Conservation (phyloP, 495 filamentous ascomycete genomes). For the Aspergillus nanangensis region DNA sequence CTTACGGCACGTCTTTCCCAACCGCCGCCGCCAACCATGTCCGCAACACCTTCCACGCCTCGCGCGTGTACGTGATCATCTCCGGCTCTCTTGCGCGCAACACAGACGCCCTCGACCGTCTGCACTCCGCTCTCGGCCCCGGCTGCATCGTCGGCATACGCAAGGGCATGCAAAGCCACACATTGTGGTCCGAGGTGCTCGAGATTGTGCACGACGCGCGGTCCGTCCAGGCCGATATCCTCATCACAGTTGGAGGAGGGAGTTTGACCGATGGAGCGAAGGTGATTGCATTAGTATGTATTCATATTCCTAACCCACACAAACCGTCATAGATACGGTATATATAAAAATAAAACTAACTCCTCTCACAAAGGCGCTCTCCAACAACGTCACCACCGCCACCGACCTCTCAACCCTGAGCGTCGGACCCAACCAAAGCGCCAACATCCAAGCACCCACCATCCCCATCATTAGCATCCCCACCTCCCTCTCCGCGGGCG, state of each 20-base stretch:
- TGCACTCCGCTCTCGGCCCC: slow-evolving; percentile 41
- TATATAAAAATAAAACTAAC: background rate
- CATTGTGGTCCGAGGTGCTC: slow-evolving; percentile 55
- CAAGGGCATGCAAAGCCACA: slow-evolving; percentile 57
- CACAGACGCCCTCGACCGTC: slow-evolving; percentile 42
- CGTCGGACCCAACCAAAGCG: slow-evolving; percentile 26
- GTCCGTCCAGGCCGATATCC: slow-evolving; percentile 45
- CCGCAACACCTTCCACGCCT: slow-evolving; percentile 45
- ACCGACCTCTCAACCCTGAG: slow-evolving; percentile 41
- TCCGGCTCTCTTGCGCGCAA: slow-evolving; percentile 54
- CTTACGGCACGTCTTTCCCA: slow-evolving; percentile 49
- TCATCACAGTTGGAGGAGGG: slow-evolving; percentile 59
- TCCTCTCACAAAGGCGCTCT: slow-evolving; percentile 28
- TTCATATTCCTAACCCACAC: background rate
- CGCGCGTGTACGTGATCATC: slow-evolving; percentile 54
- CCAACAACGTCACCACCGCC: slow-evolving; percentile 42
- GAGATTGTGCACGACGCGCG: slow-evolving; percentile 47
- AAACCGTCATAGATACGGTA: background rate
- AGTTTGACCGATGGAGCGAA: slow-evolving; percentile 60
- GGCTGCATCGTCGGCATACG: slow-evolving; percentile 45
- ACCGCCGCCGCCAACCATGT: slow-evolving; percentile 47
- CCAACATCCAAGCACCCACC: slow-evolving; percentile 28
- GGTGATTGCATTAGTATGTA: slow-evolving; percentile 47
- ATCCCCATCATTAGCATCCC: slow-evolving; percentile 59
- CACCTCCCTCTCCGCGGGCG: slow-evolving; percentile 58